Percentiles rank a stretch among this genome's conserved stretches.
These are phyloP conservation scores for Dictyostelium firmibasis DNA, from an alignment of 78 protist genomes.

Conservation along the genomic window DNA sequence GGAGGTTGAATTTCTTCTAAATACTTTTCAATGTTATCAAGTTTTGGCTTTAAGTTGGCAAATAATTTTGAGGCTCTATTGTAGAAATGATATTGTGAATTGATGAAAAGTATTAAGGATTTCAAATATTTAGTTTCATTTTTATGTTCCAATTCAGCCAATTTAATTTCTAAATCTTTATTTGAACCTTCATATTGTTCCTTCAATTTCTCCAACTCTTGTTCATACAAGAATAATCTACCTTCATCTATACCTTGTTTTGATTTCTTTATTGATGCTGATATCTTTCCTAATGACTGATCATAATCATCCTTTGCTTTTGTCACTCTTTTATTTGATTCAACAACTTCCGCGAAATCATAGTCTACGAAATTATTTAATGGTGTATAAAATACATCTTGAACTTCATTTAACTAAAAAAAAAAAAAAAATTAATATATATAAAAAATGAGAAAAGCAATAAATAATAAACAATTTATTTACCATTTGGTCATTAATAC, in stretches of 20 bases:
- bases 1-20: constrained; percentile 74
- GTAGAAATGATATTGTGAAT: constrained; percentile 58
- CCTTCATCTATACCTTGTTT: constrained; percentile 52
- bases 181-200: constrained; percentile 38
- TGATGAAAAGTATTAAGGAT: constrained; percentile 47
- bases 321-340: constrained; percentile 63
- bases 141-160: constrained; percentile 54
- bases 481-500: constrained; percentile 76
- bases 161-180: constrained; percentile 56
- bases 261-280: constrained; percentile 53
- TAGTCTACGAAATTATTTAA: constrained; percentile 72
- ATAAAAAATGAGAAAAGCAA: not conserved
- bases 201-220: constrained; percentile 60
- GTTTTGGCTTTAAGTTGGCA: constrained; percentile 45
- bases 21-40: constrained; percentile 57
- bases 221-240: constrained; percentile 47
- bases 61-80: constrained; percentile 47
- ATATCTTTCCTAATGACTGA: constrained; percentile 44
- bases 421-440: not conserved
- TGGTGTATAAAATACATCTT: constrained; percentile 76
- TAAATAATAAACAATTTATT: not conserved
- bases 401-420: constrained; percentile 62
- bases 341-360: constrained; percentile 72
- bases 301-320: constrained; percentile 70
- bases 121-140: constrained; percentile 65